Evolutionary conservation across 495 filamentous ascomycete species (phyloP), one percentile per base, ranked within the genome.

Genomic region (Hypoxylon subgilvum): DNA sequence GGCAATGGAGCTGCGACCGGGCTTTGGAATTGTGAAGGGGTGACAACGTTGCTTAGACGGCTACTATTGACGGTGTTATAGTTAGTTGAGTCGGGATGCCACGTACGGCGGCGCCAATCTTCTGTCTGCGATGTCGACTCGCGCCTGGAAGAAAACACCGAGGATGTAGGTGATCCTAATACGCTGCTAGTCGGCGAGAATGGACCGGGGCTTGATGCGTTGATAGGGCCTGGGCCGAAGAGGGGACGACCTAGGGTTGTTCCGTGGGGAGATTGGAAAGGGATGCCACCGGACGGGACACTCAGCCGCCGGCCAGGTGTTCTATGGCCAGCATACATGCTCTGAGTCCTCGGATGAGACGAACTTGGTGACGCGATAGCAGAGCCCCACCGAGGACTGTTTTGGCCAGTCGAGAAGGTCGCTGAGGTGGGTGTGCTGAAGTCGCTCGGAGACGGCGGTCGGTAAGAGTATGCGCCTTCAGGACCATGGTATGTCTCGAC

Each of bases 91-190:
- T 89, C 88, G 3, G 90, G 90, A 74, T 96, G 92, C 92, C 92
- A 96, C 6, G 92, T 96, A 40, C 91, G 79, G 52, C 92, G 76
- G 55, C 90, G 84, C 82, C 86, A 86, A 41, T 92, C 88, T 17
- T 89, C 86, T 54, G 82, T 76, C 63, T 72, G 77, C 3, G 84
- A 77, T 1, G 75, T 67, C 1, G 84, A 84, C 35, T 95, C 89
- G 25, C 76, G 67, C 22, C 88, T 79, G 2, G 86, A 80, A 5
- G 86, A 80, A 5, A 88, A 87, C 6, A 80, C 79, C 2, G 86
- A 86, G 27, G 76, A 81, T 1, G 88, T 91, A 3, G 92, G 91
- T 51, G 90, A 95, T 4, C 82, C 56, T 13, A 79, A 76, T 61
- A 86, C 79, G 25, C 86, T 80, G 39, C 82, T 85, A 45, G 77